A percentile compares a stretch with the other conserved stretches of the same genome.
These are phyloP conservation scores for Cutaneotrichosporon sp. DNA, from an alignment of 1,284 basidiomycete species.

Conservation along the genomic window DNA sequence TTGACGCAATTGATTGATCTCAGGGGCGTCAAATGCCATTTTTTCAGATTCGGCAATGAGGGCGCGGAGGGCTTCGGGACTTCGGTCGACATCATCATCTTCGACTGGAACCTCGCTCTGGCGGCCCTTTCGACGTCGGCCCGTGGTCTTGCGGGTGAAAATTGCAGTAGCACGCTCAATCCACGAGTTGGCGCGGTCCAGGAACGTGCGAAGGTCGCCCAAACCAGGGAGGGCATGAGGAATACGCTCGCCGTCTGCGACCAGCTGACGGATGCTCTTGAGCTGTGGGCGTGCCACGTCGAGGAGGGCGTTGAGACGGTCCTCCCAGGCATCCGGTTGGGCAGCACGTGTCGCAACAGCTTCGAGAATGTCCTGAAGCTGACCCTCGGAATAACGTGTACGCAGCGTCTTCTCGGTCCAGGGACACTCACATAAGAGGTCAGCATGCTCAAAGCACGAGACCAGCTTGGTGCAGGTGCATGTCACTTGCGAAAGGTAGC, in stretches of 20 bases:
- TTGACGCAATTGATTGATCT: conserved; percentile 40
- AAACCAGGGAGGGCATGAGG: conserved; percentile 69
- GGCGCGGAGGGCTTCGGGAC: conserved; percentile 25
- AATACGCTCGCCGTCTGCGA: conserved; percentile 83
- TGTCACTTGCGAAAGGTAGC: conserved; percentile 88
- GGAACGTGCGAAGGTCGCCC: conserved; percentile 66
- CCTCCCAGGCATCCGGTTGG: conserved; percentile 69
- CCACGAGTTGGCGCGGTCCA: conserved; percentile 76
- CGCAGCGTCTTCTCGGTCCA: conserved; percentile 62
- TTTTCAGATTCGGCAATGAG: conserved; percentile 36
- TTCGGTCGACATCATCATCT: conserved; percentile 32
- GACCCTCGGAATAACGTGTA: conserved; percentile 74
- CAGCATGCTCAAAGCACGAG: conserved; percentile 79
- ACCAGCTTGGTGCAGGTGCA: conserved; percentile 70
- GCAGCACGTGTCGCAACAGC: conserved; percentile 67
- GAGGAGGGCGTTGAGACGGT: conserved; percentile 64
- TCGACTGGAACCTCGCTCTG: conserved; percentile 23
- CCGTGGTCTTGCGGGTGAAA: conserved; percentile 34
- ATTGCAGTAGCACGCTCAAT: conserved; percentile 49
- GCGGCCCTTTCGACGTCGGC: conserved; percentile 29
- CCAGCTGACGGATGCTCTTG: conserved; percentile 67
- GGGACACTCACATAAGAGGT: conserved; percentile 68
- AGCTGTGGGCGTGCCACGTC: conserved; percentile 68
- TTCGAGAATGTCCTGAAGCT: conserved; percentile 63
- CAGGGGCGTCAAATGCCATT: conserved; percentile 46